These are phyloP conservation scores for Pseudotsuga menziesii DNA, from an alignment of 75 land plant genomes.

Conservation along the genomic window DNA sequence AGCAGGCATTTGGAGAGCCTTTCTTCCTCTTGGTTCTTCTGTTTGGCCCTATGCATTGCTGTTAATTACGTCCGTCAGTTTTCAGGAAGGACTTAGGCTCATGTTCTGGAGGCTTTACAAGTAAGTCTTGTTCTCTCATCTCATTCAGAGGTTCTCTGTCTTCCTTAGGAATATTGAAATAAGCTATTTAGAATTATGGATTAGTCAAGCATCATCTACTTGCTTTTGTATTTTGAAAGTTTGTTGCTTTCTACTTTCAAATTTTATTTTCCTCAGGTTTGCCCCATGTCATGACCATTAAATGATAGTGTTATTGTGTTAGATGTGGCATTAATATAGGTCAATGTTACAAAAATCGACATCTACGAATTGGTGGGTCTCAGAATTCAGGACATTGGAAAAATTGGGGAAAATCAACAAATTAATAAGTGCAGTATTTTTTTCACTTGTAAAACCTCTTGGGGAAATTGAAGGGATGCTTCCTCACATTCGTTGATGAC, in stretches of 20 bases:
- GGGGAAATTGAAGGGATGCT: no score
- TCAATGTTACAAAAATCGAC: no score
- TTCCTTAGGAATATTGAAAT: neutral
- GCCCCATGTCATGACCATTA: neutral
- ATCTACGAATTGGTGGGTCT: no score
- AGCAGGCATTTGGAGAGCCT: conserved; percentile 82
- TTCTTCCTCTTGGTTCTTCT: conserved; percentile 77
- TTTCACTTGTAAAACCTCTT: no score
- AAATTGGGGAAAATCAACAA: no score
- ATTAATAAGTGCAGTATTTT: no score
- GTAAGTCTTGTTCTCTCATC: conserved; percentile 39
- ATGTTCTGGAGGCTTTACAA: conserved; percentile 80
- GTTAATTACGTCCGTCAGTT: conserved; percentile 56
- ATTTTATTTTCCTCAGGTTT: neutral
- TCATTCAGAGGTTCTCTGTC: neutral
- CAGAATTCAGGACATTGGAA: no score
- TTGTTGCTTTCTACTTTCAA: neutral
- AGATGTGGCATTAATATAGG: no score
- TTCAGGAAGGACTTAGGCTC: conserved; percentile 78
- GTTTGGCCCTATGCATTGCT: conserved; percentile 61
- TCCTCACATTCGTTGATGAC: no score
- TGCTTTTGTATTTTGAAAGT: neutral
- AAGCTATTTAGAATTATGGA: neutral
- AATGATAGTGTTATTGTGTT: no score
- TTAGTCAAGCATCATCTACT: neutral